phyloP scores from a whole-genome alignment of 1,284 basidiomycete genomes.

The Cutaneotrichosporon cyanovorans region DNA sequence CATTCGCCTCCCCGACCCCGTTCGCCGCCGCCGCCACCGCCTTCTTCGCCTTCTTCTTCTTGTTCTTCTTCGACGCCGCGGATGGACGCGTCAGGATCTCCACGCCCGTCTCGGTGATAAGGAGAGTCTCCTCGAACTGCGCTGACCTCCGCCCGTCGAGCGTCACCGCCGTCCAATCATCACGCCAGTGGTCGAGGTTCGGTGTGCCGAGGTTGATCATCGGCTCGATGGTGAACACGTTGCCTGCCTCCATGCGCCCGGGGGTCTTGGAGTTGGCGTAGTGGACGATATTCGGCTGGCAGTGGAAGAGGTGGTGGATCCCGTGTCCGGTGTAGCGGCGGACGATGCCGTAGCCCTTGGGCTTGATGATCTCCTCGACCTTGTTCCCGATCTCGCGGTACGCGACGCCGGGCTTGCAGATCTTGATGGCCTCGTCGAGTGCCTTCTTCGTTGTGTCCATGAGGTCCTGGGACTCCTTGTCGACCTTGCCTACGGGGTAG shows the following conservation, averaged over 20 bases:
- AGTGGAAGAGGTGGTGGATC: slow-evolving; percentile 60
- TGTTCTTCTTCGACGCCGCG: slow-evolving; percentile 35
- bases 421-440: slow-evolving; percentile 76
- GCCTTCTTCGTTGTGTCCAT: slow-evolving; percentile 71
- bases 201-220: slow-evolving; percentile 82
- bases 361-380: slow-evolving; percentile 69
- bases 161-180: slow-evolving; percentile 88
- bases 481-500: slow-evolving; percentile 79
- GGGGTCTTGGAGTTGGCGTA: slow-evolving; percentile 47
- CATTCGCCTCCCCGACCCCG: slow-evolving; percentile 5
- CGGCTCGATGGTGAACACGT: slow-evolving; percentile 50
- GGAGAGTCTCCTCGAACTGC: slow-evolving; percentile 88
- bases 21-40: slow-evolving; percentile 12
- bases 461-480: slow-evolving; percentile 71
- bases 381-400: slow-evolving; percentile 54
- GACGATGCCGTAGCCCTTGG: slow-evolving; percentile 73
- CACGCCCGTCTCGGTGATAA: slow-evolving; percentile 84
- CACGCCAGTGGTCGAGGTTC: slow-evolving; percentile 42
- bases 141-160: slow-evolving; percentile 78
- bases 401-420: slow-evolving; percentile 82
- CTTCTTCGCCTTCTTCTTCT: slow-evolving; percentile 32
- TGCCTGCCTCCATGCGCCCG: slow-evolving; percentile 46
- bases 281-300: slow-evolving; percentile 46
- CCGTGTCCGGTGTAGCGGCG: slow-evolving; percentile 87
- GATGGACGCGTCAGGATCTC: slow-evolving; percentile 68